Base-by-base conservation (phyloP, 139 green algal genomes). In the Chlorella sp. region DNA sequence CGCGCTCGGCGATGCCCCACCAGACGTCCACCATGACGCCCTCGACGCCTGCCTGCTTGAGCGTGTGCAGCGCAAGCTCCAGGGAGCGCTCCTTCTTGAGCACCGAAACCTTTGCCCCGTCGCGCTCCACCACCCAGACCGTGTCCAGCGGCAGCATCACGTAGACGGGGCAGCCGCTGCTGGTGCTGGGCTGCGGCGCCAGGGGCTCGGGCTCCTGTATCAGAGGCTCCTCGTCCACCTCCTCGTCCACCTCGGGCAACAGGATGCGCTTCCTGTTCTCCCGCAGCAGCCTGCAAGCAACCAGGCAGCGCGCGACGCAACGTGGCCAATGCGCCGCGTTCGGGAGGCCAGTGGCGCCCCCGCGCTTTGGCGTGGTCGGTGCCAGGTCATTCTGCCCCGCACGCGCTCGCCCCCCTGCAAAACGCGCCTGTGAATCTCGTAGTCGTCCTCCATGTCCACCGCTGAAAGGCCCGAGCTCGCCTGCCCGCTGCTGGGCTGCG, bases 101-200 rank as follows among this genome's bases (percentile, higher is more conserved):
- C 50, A 96, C 78, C 0, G 86, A 83, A 31, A 85, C 77, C 63
- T 76, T 77, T 32, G 70, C 81, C 36, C 84, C 85, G 6, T 97
- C 89, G 6, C 86, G 81, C 72, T 98, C 90, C 49, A 97, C 84
- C 2, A 98, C 91, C 83, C 91, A 94, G 2, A 99, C 91, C 10
- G 93, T 97, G 79, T 99, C 95, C 50, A 99, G 84, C 10, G 95
- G 95, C 49, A 99, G 92, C 95, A 99, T 99, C 1, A 99, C 95
- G 75, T 94, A 98, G 1, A 99, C 91, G 5, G 95, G 95, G 67
- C 86, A 91, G 17, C 86, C 86, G 0, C 63, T 49, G 42, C 75
- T 73, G 71, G 71, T 81, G 65, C 55, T 75, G 61, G 55, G 67
- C 35, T 63, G 49, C n/a, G 70, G 26, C 33, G 24, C 30, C 31